Base-by-base conservation (phyloP, 106 monocot species). In the Dendrobium nobile region DNA sequence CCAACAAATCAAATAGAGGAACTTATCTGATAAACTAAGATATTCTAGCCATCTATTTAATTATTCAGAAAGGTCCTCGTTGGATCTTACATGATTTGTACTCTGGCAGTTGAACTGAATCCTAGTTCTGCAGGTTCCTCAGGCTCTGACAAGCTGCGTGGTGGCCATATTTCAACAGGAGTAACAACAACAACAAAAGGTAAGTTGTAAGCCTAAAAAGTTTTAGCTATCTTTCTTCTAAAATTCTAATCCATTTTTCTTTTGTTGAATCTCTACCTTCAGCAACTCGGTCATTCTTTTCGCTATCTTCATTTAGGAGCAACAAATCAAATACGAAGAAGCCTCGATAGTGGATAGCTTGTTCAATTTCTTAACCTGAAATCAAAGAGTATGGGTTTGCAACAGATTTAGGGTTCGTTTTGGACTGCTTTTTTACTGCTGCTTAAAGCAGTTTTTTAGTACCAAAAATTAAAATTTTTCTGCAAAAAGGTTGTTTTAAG, bases 251-350 rank as follows among this genome's bases (percentile, higher is more conserved):
- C 3, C 13, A 20, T n/a, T 33, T 43, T n/a, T n/a, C 74, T 74
- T 4, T n/a, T 41, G 19, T 43, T 74, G 16, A 3, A 13, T 48
- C 27, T 76, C 41, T 9, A 3, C 74, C 8, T 47, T 20, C 48
- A 76, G 76, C 86, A 15, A 73, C 92, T 70, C 77, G 97, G 84
- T 94, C 97, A 61, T 97, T 97, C 87, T 97, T 94, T 82, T 96
- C 93, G 70, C 92, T 96, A 47, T 92, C 93, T 74, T 92, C 91
- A 41, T 96, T 96, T 82, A 88, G 93, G 83, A 96, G 96, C 87
- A 90, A 82, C 84, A 96, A 87, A 86, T 91, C 91, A 54, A 88
- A 82, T 80, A 88, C 90, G 67, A 61, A 90, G 56, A 93, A 87
- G 79, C 87, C 77, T 75, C 78, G 93, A 77, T 91, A 88, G 70